These are phyloP conservation scores for Penicillium herquei DNA, from an alignment of 495 filamentous ascomycete species.

Conservation along the genomic window DNA sequence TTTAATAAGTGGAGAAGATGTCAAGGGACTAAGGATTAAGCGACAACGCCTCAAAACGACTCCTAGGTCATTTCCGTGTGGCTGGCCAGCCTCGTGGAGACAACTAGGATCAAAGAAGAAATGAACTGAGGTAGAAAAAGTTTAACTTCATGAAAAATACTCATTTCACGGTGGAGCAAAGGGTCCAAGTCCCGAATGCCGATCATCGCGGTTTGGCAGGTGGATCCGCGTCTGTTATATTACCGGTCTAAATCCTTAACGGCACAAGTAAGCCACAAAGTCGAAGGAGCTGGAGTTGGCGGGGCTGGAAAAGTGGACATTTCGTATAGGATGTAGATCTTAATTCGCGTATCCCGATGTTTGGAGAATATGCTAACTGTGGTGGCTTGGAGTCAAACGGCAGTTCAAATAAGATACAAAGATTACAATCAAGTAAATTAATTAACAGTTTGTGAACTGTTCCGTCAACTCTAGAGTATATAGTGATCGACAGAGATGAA, in stretches of 20 bases:
- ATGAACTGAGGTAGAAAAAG: neutral
- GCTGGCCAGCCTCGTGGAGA: neutral
- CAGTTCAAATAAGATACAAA: no score
- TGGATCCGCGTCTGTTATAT: conserved; percentile 6
- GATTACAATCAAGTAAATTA: neutral
- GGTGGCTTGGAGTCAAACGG: no score
- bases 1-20: neutral
- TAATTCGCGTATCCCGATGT: conserved; percentile 3
- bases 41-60: neutral
- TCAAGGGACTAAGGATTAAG: neutral
- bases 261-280: neutral
- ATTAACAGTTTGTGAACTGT: neutral
- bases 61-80: neutral
- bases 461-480: neutral
- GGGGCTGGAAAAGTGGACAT: neutral
- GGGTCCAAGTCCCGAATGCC: conserved; percentile 12
- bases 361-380: neutral
- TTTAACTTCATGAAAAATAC: neutral
- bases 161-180: neutral
- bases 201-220: conserved; percentile 10
- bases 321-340: conserved; percentile 17
- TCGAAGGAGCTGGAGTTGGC: neutral
- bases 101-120: neutral
- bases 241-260: neutral
- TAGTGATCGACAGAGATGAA: conserved; percentile 7